Evolutionary conservation across 345 rosid species (phyloP).

Genomic region (Gossypium raimondii): DNA sequence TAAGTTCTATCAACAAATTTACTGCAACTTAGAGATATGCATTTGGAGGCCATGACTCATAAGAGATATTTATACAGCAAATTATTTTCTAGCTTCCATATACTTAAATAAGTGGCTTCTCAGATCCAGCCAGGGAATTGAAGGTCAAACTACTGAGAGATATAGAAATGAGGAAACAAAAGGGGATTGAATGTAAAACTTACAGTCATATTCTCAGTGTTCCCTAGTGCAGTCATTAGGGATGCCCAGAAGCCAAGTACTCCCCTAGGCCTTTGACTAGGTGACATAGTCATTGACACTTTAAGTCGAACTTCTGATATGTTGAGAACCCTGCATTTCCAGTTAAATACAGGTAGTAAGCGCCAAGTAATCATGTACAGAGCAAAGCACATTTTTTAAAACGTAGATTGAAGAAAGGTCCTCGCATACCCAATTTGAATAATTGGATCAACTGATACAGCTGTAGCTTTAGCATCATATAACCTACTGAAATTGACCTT

Average conservation of each 20-base stretch:
- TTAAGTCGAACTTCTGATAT: constrained; percentile 89
- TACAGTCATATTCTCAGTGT: constrained; percentile 96
- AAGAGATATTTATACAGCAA: background rate
- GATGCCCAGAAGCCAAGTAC: constrained; percentile 99
- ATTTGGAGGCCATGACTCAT: background rate
- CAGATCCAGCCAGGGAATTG: background rate
- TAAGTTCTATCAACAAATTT: background rate
- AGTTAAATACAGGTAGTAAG: constrained; percentile 13
- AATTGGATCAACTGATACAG: constrained; percentile 94
- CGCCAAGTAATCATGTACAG: constrained; percentile 4
- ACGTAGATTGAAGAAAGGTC: constrained; percentile 1
- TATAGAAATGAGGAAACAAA: background rate
- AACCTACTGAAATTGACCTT: constrained; percentile 74
- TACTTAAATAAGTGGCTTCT: background rate
- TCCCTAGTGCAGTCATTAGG: constrained; percentile 96
- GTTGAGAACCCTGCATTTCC: constrained; percentile 65
- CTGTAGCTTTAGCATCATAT: constrained; percentile 54
- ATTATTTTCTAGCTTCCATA: constrained; percentile 5
- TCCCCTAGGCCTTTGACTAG: constrained; percentile 91
- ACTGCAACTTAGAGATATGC: background rate
- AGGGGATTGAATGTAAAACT: constrained; percentile 27
- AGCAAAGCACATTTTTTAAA: constrained; percentile 11
- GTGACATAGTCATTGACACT: constrained; percentile 96
- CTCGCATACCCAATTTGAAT: constrained; percentile 80
- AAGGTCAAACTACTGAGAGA: background rate